These are phyloP conservation scores for Dictyostelium purpureum DNA, from an alignment of 78 protist species.

Conservation along the genomic window DNA sequence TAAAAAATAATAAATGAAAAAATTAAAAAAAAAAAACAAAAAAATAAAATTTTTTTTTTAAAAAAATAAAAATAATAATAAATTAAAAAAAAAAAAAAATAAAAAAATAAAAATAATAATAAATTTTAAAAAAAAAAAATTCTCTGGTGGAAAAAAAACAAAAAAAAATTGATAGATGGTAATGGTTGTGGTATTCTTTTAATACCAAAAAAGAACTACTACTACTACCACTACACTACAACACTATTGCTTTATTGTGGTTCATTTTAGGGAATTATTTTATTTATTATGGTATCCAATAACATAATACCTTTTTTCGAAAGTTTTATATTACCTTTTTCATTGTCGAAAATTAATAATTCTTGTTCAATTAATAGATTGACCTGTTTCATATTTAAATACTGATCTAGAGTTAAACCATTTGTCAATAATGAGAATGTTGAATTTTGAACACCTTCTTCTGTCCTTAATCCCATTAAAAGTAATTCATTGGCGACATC, in stretches of 20 bases:
- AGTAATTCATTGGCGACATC: constrained; percentile 32
- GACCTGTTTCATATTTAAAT: neutral
- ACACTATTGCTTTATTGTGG: neutral
- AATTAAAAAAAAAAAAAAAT: neutral
- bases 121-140: no score
- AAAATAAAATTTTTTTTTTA: no score
- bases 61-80: neutral
- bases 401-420: neutral
- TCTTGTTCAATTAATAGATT: constrained; percentile 2
- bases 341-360: neutral
- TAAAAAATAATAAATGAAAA: no score
- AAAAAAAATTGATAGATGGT: no score
- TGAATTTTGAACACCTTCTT: constrained; percentile 36
- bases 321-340: neutral
- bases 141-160: no score
- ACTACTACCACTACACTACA: no score
- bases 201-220: no score
- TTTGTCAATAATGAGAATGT: constrained; percentile 14
- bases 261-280: neutral
- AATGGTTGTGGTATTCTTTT: no score
- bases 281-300: neutral
- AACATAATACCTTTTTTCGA: neutral
- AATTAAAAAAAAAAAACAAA: no score
- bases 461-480: constrained; percentile 55
- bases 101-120: neutral